Percentiles rank a stretch among this genome's conserved stretches.
These are phyloP conservation scores for Calonectria fujianensis DNA, from an alignment of 2,329 filamentous ascomycete genomes.

Conservation along the genomic window DNA sequence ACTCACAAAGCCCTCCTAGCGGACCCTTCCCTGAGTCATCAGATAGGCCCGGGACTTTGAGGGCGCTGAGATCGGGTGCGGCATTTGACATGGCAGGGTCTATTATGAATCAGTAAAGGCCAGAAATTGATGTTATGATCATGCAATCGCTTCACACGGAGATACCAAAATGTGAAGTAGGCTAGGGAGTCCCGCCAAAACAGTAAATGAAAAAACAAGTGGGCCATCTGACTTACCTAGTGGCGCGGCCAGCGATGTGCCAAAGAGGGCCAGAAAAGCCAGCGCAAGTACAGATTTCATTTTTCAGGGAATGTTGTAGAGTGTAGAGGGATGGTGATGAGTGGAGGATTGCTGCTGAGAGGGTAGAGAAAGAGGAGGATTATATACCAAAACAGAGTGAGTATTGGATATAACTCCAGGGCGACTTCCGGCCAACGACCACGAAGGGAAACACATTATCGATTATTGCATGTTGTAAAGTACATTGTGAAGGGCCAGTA, in stretches of 20 bases:
- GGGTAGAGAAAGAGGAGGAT: not conserved
- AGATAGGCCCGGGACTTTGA: no score
- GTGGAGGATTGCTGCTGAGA: not conserved
- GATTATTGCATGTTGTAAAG: not conserved
- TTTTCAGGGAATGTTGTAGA: not conserved
- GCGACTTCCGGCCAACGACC: not conserved
- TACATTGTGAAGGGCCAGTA: not conserved
- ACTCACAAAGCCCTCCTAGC: not conserved
- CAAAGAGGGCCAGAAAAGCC: not conserved
- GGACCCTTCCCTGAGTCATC: not conserved
- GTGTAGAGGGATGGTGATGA: not conserved
- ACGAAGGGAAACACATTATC: not conserved
- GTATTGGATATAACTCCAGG: not conserved
- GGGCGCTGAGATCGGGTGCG: no score
- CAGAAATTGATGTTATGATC: not conserved
- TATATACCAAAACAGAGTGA: not conserved
- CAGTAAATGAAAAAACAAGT: not conserved
- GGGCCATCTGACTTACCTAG: not conserved
- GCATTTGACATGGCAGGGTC: no score
- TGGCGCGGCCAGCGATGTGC: not conserved
- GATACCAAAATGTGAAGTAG: not conserved
- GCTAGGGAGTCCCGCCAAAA: not conserved
- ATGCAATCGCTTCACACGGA: not conserved
- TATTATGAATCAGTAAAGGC: not conserved
- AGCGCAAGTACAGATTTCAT: not conserved